Evolutionary conservation across 1,284 basidiomycete species (phyloP).

Genomic region (Farysia itapuensis): DNA sequence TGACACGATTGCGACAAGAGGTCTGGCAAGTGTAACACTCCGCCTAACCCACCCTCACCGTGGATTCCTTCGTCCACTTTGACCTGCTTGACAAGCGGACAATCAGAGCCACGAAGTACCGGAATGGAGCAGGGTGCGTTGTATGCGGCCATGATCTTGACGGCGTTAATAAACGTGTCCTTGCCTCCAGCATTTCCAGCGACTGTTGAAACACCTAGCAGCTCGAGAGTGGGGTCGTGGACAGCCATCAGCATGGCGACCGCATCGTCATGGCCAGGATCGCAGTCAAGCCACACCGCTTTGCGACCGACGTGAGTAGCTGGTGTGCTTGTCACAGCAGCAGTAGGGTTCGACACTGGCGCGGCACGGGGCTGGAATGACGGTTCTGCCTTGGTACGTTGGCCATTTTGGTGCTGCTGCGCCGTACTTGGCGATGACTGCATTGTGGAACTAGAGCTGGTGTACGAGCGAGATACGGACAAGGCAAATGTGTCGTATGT

Average conservation of each 20-base stretch:
- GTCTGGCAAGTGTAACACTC: conserved; percentile 40
- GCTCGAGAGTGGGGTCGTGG: conserved; percentile 32
- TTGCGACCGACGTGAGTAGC: conserved; percentile 14
- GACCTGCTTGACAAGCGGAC: conserved; percentile 35
- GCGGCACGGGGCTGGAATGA: conserved; percentile 3
- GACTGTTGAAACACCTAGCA: conserved; percentile 49
- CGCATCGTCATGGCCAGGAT: conserved; percentile 53
- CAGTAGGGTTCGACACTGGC: conserved; percentile 2
- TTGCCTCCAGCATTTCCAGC: conserved; percentile 44
- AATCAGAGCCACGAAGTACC: conserved; percentile 47
- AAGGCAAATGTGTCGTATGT: too few relatives aligned
- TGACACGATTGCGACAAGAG: conserved; percentile 25
- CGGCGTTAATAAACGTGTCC: conserved; percentile 45
- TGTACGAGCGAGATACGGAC: too few relatives aligned
- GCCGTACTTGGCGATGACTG: too few relatives aligned
- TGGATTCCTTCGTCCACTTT: conserved; percentile 46
- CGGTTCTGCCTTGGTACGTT: too few relatives aligned
- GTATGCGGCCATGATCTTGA: conserved; percentile 39
- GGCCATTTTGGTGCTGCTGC: too few relatives aligned
- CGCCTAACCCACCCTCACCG: conserved; percentile 48
- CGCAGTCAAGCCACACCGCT: conserved; percentile 48
- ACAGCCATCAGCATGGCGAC: conserved; percentile 46
- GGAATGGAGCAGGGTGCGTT: conserved; percentile 26
- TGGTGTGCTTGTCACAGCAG: too few relatives aligned
- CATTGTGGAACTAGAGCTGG: too few relatives aligned